Conservation (phyloP, 2,329 filamentous ascomycete species). For the Microcera coccophila region DNA sequence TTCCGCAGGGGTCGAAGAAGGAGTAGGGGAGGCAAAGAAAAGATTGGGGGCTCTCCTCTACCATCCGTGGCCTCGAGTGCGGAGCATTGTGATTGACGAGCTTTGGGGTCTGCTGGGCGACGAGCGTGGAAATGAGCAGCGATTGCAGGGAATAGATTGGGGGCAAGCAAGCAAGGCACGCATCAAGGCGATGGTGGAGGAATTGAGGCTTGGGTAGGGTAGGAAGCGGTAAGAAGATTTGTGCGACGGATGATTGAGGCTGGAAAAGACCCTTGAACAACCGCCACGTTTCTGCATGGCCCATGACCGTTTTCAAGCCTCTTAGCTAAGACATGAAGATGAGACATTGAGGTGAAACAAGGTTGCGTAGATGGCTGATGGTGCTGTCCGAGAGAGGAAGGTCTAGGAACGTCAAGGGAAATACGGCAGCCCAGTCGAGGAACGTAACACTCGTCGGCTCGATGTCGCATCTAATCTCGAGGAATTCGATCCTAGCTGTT, state of each 20-base stretch:
- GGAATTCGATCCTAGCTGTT: background rate
- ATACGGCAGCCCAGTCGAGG: too few relatives aligned
- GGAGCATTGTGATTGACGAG: slow-evolving; percentile 57
- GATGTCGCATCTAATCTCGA: too few relatives aligned
- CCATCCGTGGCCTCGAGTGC: slow-evolving; percentile 78
- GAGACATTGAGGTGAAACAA: too few relatives aligned
- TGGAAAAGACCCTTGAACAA: background rate
- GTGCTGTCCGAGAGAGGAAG: background rate
- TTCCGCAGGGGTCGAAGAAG: slow-evolving; percentile 19
- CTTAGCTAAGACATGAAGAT: background rate
- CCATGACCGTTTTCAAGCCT: too few relatives aligned
- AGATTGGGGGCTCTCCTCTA: slow-evolving; percentile 70
- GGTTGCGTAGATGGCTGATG: background rate
- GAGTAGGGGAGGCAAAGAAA: slow-evolving; percentile 53
- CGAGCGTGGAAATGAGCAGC: slow-evolving; percentile 18
- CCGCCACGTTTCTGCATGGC: too few relatives aligned
- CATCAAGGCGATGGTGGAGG: slow-evolving; percentile 41
- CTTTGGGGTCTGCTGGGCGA: slow-evolving; percentile 47
- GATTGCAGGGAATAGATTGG: slow-evolving; percentile 56
- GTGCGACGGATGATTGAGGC: background rate
- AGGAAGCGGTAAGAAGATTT: slow-evolving; percentile 4
- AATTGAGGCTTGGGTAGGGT: slow-evolving; percentile 39
- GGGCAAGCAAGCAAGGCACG: slow-evolving; percentile 47
- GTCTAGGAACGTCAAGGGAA: background rate
- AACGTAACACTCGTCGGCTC: too few relatives aligned